Evolutionary conservation across 1,139 yeast species (phyloP), one percentile per base, ranked within the genome.

Genomic region (Magnusiomyces fungicola): DNA sequence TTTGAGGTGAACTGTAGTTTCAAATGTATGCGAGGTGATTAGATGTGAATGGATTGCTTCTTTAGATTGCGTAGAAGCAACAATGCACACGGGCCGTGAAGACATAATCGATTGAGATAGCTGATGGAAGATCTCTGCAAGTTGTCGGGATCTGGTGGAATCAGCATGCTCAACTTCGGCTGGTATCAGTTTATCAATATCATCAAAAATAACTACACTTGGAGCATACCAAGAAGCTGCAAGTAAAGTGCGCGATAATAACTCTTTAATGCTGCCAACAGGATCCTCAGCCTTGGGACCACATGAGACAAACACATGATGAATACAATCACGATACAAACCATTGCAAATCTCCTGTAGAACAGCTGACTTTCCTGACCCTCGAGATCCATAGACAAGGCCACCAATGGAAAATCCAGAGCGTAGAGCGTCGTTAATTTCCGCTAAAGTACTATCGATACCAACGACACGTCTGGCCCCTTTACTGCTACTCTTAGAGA

Each of bases 181-280:
- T 0, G 87, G 78, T 43, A 89, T 73, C 12, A 90, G 61, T 55
- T 79, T 76, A 58, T 90, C 96, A n/a, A 89, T 65, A 58, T 89
- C 89, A 58, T 92, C 97, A 33, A 92, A 64, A 1, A 90, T 67
- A 3, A 92, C 65, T 1, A 89, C 69, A 0, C 92, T 71, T 0
- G 97, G 97, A 24, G 84, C 74, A 61, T 80, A 78, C 95, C 96
- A 88, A 22, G 84, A 72, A 33, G 90, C 80, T 51, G 76, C 77
- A 43, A 76, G 75, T 24, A 83, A 62, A 70, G 80, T 72, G 44
- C 74, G 74, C 22, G 69, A 69, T 37, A 88, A 58, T 25, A 75
- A 61, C 23, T 70, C 77, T 46, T 74, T 72, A 47, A 86, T 66
- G 33, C 72, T 74, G 7, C 73, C 74, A 22, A 76, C 68, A 30